Evolutionary conservation across 352 stramenopile genomes (phyloP).

Genomic region (Achlya hypogyna): DNA sequence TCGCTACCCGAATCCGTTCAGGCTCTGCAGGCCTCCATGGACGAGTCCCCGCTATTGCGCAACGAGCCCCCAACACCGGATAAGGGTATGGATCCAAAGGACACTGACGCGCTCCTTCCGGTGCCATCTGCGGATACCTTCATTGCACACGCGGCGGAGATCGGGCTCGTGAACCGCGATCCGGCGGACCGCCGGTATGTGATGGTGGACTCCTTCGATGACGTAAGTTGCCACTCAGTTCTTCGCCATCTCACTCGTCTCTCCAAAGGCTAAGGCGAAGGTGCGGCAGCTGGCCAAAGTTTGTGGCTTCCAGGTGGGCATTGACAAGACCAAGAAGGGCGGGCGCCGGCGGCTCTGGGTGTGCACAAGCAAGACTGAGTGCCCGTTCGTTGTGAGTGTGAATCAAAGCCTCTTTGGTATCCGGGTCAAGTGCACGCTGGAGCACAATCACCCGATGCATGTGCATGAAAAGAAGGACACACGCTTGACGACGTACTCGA

Average conservation of each 20-base stretch:
- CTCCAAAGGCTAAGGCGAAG: neutral
- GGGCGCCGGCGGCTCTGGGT: conserved; percentile 5
- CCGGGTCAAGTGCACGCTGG: conserved; percentile 2
- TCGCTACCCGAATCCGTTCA: neutral
- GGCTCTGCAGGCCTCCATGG: neutral
- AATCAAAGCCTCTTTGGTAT: conserved; percentile 15
- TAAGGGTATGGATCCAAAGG: no score
- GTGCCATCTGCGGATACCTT: neutral
- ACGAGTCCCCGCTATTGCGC: neutral
- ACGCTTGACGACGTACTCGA: conserved; percentile 14
- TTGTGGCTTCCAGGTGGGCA: conserved; percentile 11
- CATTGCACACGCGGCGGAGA: neutral
- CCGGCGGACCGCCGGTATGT: neutral
- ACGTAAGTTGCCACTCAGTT: neutral
- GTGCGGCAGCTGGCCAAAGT: conserved; percentile 4
- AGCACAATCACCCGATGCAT: conserved; percentile 16
- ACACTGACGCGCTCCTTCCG: neutral
- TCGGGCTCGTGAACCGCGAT: neutral
- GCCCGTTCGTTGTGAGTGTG: conserved; percentile 6
- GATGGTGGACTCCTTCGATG: neutral
- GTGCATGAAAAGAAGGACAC: conserved; percentile 18
- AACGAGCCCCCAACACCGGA: neutral
- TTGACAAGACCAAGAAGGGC: conserved; percentile 11
- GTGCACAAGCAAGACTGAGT: conserved; percentile 5
- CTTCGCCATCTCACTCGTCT: neutral